Evolutionary conservation across 2,329 filamentous ascomycete genomes (phyloP).

Genomic region (Pestalotiopsis sp.): DNA sequence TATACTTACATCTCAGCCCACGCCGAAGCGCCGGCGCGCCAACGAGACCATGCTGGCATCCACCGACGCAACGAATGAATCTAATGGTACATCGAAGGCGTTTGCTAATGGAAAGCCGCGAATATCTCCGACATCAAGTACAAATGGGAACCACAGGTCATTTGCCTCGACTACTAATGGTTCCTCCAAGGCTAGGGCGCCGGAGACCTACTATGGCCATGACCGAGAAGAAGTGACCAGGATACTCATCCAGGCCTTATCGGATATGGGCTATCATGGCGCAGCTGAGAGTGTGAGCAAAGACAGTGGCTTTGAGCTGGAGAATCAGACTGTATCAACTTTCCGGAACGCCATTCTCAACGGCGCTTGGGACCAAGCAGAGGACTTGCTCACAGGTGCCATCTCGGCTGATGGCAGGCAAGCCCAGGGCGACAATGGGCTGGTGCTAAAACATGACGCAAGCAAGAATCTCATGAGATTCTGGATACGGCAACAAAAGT

Average conservation of each 20-base stretch:
- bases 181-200: constrained; percentile 40
- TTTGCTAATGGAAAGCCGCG: constrained; percentile 60
- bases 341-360: constrained; percentile 80
- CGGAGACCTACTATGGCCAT: constrained; percentile 73
- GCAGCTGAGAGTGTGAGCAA: constrained; percentile 75
- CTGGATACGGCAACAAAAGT: constrained; percentile 90
- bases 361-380: constrained; percentile 85
- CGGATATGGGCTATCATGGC: constrained; percentile 82
- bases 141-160: constrained; percentile 53
- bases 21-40: constrained; percentile 62
- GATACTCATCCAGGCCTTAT: constrained; percentile 87
- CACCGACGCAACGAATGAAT: constrained; percentile 48
- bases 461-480: constrained; percentile 84
- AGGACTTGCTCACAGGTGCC: constrained; percentile 71
- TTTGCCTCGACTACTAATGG: constrained; percentile 54
- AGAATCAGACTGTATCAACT: constrained; percentile 82
- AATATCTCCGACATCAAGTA: constrained; percentile 35
- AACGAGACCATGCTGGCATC: constrained; percentile 65
- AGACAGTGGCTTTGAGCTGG: constrained; percentile 86
- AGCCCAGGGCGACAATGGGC: constrained; percentile 50
- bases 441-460: constrained; percentile 76
- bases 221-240: constrained; percentile 91
- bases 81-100: constrained; percentile 56
- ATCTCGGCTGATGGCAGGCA: constrained; percentile 34
- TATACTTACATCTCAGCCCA: constrained; percentile 30